Evolutionary conservation across 192 early-diverging fungal species (phyloP).

Genomic region (Glomus cerebriforme): DNA sequence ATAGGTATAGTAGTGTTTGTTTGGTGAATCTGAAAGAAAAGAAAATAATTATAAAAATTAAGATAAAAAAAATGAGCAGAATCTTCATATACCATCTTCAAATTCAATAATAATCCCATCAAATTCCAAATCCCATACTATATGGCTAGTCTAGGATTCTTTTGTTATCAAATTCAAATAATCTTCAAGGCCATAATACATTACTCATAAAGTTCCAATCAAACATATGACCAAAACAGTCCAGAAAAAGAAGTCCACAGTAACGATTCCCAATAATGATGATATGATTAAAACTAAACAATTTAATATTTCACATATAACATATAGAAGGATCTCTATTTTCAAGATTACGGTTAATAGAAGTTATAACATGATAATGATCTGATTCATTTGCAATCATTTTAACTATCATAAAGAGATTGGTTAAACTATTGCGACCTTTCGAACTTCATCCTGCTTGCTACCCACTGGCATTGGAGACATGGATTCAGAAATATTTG

Average conservation of each 20-base stretch:
- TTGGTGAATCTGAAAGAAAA: too few species aligned
- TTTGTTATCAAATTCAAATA: slow-evolving; percentile 27
- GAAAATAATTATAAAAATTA: too few species aligned
- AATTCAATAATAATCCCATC: too few species aligned
- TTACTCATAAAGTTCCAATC: background rate
- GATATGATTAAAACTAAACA: slow-evolving; percentile 31
- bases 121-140: too few species aligned
- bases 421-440: slow-evolving; percentile 17
- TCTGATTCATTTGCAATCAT: slow-evolving; percentile 21
- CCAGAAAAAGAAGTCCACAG: slow-evolving; percentile 22
- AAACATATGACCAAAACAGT: slow-evolving; percentile 22
- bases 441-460: background rate
- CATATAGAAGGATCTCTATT: slow-evolving; percentile 16
- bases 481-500: slow-evolving; percentile 8
- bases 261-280: slow-evolving; percentile 23
- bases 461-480: slow-evolving; percentile 14
- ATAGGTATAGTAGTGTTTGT: too few species aligned
- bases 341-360: too few species aligned
- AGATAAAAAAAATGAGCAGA: too few species aligned
- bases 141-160: background rate
- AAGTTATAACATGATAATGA: slow-evolving; percentile 11
- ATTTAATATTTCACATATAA: slow-evolving; percentile 22
- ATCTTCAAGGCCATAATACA: slow-evolving; percentile 30
- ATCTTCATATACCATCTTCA: too few species aligned
- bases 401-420: slow-evolving; percentile 16